Percentiles rank a stretch among this genome's conserved stretches.
Evolutionary conservation across 495 filamentous ascomycete genomes (phyloP).

Genomic region (Neurospora discreta): DNA sequence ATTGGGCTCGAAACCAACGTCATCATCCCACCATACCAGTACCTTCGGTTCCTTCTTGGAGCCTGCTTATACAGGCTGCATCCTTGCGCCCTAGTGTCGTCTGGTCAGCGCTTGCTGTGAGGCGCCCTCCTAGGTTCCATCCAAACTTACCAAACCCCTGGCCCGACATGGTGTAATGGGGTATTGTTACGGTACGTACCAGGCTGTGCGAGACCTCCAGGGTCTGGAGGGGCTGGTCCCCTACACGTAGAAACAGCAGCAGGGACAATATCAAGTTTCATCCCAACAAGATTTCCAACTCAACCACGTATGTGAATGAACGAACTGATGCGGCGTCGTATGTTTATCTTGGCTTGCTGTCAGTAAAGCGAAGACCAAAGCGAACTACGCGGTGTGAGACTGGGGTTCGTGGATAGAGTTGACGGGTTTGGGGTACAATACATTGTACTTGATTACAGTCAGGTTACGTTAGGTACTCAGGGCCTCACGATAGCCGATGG

Average conservation of each 20-base stretch:
- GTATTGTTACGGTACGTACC: neutral
- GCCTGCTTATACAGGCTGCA: neutral
- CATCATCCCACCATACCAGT: constrained; percentile 31
- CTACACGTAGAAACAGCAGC: neutral
- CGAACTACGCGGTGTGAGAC: neutral
- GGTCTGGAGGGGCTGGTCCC: neutral
- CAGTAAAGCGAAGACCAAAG: neutral
- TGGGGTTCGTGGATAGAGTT: neutral
- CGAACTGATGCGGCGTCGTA: neutral
- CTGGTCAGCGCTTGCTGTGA: neutral
- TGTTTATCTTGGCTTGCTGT: neutral
- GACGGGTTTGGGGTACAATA: neutral
- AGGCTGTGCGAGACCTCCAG: neutral
- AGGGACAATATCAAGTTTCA: neutral
- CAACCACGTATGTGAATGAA: neutral
- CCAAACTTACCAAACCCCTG: neutral
- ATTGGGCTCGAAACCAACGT: constrained; percentile 31
- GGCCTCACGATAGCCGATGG: neutral
- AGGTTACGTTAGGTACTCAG: neutral
- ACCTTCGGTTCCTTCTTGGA: neutral
- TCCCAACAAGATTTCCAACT: neutral
- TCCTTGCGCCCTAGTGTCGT: neutral
- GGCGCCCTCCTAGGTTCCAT: neutral
- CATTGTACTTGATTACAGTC: neutral
- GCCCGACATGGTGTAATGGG: neutral